Evolutionary conservation across 2,329 filamentous ascomycete genomes (phyloP).

Genomic region (Penicillium hesseltinei): DNA sequence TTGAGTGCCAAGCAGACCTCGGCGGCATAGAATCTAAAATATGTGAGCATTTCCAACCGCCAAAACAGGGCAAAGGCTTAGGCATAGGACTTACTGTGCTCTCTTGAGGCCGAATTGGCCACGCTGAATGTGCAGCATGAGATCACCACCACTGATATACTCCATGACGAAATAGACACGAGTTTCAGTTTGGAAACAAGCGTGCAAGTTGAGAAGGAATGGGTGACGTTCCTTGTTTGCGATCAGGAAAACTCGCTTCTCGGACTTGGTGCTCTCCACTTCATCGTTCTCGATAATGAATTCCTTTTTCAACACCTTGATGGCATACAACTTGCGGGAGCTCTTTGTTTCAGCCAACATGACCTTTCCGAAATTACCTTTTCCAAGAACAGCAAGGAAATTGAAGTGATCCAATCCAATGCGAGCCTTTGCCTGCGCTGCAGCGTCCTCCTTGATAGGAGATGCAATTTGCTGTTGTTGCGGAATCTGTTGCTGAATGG

Average conservation of each 20-base stretch:
- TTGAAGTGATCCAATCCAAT: conserved; percentile 99
- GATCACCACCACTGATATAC: conserved; percentile 95
- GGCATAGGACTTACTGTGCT: conserved; percentile 69
- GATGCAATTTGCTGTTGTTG: conserved; percentile 23
- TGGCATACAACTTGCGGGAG: conserved; percentile 88
- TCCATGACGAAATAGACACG: conserved; percentile 99
- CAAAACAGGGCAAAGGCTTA: neutral
- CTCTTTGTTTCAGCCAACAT: conserved; percentile 98
- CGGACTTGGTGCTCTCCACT: conserved; percentile 94
- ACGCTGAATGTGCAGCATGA: conserved; percentile 98
- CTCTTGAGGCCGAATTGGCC: conserved; percentile 94
- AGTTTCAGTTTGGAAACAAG: conserved; percentile 98
- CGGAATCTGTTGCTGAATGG: conserved; percentile 22
- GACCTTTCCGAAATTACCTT: conserved; percentile 99
- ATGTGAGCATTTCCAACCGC: conserved; percentile 15
- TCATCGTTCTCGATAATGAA: conserved; percentile 99
- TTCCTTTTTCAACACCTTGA: conserved; percentile 99
- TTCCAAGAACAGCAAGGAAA: conserved; percentile 94
- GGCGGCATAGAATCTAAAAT: conserved; percentile 81
- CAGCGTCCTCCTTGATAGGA: conserved; percentile 30
- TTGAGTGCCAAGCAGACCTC: conserved; percentile 96
- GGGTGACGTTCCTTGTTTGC: conserved; percentile 96
- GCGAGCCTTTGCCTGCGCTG: conserved; percentile 51
- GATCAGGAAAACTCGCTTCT: conserved; percentile 95
- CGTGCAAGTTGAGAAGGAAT: conserved; percentile 91